phyloP scores from a whole-genome alignment of 345 rosid species.

The Moricandia arvensis region DNA sequence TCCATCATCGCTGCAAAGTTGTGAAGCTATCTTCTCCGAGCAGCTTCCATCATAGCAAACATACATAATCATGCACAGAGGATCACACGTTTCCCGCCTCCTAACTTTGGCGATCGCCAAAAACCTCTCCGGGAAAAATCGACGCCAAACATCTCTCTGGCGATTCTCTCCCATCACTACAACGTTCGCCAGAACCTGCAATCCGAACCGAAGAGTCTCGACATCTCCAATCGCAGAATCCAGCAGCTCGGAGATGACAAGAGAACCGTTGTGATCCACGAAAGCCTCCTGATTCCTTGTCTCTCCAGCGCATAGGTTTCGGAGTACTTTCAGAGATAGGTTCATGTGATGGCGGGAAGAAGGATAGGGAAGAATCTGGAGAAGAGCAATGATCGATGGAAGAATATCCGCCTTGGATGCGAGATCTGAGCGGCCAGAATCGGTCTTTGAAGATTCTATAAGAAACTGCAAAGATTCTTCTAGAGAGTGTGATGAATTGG shows the following conservation, averaged over 20 bases:
- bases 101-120: conserved; percentile 41
- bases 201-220: conserved; percentile 47
- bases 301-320: conserved; percentile 83
- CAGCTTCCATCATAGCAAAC: conserved; percentile 58
- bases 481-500: conserved; percentile 31
- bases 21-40: conserved; percentile 27
- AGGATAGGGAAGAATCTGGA: conserved; percentile 35
- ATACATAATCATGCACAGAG: conserved; percentile 68
- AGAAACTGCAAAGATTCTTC: conserved; percentile 56
- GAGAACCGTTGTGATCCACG: conserved; percentile 48
- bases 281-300: conserved; percentile 53
- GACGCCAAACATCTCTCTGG: conserved; percentile 57
- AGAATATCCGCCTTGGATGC: conserved; percentile 50
- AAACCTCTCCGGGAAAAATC: conserved; percentile 54
- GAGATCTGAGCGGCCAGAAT: conserved; percentile 56
- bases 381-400: conserved; percentile 45
- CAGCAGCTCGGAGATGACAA: conserved; percentile 34
- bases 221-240: conserved; percentile 30
- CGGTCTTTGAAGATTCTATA: conserved; percentile 42
- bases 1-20: conserved; percentile 51
- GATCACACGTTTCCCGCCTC: conserved; percentile 62
- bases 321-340: conserved; percentile 55
- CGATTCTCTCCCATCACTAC: conserved; percentile 59
- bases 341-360: conserved; percentile 36
- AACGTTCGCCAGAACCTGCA: conserved; percentile 76